Evolutionary conservation across 2,329 filamentous ascomycete species (phyloP).

Genomic region (Lasiodiplodia citricola): DNA sequence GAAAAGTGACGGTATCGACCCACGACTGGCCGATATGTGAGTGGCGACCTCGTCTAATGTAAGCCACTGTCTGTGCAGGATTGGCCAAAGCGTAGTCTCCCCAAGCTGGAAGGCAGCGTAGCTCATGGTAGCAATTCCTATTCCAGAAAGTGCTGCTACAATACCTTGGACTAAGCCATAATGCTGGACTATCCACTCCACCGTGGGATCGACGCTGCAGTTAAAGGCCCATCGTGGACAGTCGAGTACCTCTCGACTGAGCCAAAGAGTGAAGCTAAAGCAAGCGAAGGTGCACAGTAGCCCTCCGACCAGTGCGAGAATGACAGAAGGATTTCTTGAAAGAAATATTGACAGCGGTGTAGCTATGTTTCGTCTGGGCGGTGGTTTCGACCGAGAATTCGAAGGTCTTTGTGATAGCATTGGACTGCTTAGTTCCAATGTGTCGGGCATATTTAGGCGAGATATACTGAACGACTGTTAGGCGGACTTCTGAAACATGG

Average conservation of each 20-base stretch:
- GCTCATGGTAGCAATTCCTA: background rate
- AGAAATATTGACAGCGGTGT: background rate
- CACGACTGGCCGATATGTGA: background rate
- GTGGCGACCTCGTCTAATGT: background rate
- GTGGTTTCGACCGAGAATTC: no score
- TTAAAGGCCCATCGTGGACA: background rate
- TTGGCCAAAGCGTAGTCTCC: background rate
- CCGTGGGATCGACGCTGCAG: background rate
- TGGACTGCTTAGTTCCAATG: no score
- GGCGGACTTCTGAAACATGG: no score
- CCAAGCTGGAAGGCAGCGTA: background rate
- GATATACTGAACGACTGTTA: no score
- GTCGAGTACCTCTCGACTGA: background rate
- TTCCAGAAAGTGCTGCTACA: background rate
- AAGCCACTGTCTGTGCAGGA: background rate
- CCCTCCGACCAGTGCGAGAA: background rate
- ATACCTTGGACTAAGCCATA: background rate
- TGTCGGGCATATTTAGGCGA: no score
- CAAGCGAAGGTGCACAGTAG: background rate
- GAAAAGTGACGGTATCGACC: background rate
- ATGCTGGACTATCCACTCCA: background rate
- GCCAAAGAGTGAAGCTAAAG: background rate
- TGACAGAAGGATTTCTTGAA: background rate
- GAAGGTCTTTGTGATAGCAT: no score
- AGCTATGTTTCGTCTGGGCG: no score